These are phyloP conservation scores for Populus hybrid DNA, from an alignment of 441 rosid species.

Conservation along the genomic window DNA sequence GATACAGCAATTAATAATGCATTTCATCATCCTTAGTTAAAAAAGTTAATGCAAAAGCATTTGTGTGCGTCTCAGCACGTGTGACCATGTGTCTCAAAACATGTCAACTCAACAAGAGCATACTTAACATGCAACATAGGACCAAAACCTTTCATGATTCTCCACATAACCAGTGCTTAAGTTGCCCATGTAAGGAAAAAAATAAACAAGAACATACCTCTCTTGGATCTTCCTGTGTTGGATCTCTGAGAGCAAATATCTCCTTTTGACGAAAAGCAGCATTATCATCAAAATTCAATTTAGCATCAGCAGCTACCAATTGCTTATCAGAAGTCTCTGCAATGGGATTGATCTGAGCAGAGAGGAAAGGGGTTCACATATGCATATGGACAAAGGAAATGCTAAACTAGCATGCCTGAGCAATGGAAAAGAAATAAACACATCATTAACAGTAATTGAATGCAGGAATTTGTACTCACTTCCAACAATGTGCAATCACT, in stretches of 20 bases:
- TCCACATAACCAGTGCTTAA: background rate
- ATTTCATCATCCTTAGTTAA: background rate
- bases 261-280: constrained; percentile 90
- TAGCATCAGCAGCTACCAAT: constrained; percentile 99
- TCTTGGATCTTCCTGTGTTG: constrained; percentile 97
- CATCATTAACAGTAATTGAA: constrained; percentile 5
- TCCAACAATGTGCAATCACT: constrained; percentile 91
- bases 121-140: background rate
- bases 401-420: background rate
- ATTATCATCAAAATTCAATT: constrained; percentile 97
- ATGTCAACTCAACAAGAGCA: background rate
- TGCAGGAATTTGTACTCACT: constrained; percentile 46
- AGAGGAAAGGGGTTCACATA: constrained; percentile 11
- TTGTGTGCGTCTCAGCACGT: no score
- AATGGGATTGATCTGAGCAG: constrained; percentile 84
- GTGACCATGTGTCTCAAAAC: background rate
- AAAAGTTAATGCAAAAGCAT: background rate
- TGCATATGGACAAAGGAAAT: background rate
- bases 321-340: constrained; percentile 83
- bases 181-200: background rate
- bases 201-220: constrained; percentile 51
- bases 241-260: constrained; percentile 57
- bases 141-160: background rate
- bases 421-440: background rate
- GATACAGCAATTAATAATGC: background rate